Evolutionary conservation across 305 asterid genomes (phyloP), one percentile per base, ranked within the genome.

Genomic region (Rubia tinctorum): DNA sequence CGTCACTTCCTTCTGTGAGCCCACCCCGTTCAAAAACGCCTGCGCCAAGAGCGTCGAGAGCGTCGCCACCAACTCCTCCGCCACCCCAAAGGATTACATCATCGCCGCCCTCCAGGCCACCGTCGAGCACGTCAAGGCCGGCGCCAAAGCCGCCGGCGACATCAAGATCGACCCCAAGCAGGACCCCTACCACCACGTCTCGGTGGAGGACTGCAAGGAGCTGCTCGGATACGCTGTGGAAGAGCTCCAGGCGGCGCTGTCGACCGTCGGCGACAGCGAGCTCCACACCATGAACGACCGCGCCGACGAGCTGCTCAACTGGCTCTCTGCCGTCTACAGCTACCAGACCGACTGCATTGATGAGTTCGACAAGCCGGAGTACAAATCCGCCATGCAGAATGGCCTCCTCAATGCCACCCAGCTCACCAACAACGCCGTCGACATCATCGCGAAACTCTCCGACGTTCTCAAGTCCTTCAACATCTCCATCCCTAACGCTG

Each of bases 381-480:
- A 77, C 70, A 92, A 82, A 69, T 59, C 81, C 0, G 80, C 79
- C 44, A 22, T 90, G 37, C 68, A 81, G 45, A 67, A 84, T 7
- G 89, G 89, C 25, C 65, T 90, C 83, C 2, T 60, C 15, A 89
- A 85, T 56, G 78, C 95, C 66, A 86, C 86, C 0, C 92, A 90
- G 74, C 86, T 88, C 53, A 84, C 96, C 0, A 79, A 84, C 58
- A 92, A 92, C 49, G 96, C 96, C 4, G 82, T 90, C 72, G 77
- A 81, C 79, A 81, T 92, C 40, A 45, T 90, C 7, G 88, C 90
- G 0, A 81, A 85, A 71, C 68, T 86, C 9, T 37, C 84, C 0
- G 49, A 81, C 25, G 67, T 86, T 18, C 37, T 92, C 45, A 79
- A 82, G 81, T 56, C 84, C 14, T 89, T 86, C 86, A 63, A 75